These are phyloP conservation scores for Suhomyces panamericanus DNA, from an alignment of 1,139 yeast genomes.

Conservation along the genomic window DNA sequence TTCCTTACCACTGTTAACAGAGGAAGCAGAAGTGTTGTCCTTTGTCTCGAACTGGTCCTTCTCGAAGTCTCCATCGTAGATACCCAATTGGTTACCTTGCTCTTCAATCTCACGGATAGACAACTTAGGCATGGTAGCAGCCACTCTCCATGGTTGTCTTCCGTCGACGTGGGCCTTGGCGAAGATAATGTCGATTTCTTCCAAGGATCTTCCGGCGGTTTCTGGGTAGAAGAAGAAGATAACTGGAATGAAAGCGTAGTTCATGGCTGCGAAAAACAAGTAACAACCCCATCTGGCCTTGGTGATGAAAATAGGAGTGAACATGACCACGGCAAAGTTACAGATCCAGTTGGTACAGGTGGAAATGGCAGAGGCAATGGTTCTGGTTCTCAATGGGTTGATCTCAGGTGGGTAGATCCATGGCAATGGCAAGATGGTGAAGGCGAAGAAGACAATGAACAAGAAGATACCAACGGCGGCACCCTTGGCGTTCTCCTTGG, in stretches of 20 bases:
- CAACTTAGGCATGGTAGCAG: conserved; percentile 51
- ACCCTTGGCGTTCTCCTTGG: conserved; percentile 40
- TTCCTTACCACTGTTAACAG: conserved; percentile 21
- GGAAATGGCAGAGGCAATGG: conserved; percentile 52
- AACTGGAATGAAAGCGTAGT: conserved; percentile 27
- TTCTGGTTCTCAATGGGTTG: conserved; percentile 61
- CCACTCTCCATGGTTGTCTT: conserved; percentile 51
- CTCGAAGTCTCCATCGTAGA: conserved; percentile 42
- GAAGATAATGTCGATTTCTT: conserved; percentile 30
- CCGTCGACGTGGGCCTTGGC: conserved; percentile 44
- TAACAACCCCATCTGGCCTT: conserved; percentile 47
- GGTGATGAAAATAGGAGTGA: conserved; percentile 52
- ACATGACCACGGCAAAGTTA: conserved; percentile 54
- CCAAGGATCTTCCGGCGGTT: conserved; percentile 33
- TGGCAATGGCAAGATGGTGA: conserved; percentile 42
- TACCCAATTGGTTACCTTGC: conserved; percentile 48
- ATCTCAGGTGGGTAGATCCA: conserved; percentile 66
- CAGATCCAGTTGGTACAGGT: conserved; percentile 51
- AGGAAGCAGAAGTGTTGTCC: conserved; percentile 28
- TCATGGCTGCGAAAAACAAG: conserved; percentile 29
- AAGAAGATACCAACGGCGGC: conserved; percentile 41
- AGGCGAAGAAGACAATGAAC: conserved; percentile 30
- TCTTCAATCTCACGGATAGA: conserved; percentile 47
- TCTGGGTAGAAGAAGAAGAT: conserved; percentile 35
- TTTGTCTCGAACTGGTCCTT: conserved; percentile 34